Conservation (phyloP, 2,329 filamentous ascomycete genomes). For the Cadophora sp. region DNA sequence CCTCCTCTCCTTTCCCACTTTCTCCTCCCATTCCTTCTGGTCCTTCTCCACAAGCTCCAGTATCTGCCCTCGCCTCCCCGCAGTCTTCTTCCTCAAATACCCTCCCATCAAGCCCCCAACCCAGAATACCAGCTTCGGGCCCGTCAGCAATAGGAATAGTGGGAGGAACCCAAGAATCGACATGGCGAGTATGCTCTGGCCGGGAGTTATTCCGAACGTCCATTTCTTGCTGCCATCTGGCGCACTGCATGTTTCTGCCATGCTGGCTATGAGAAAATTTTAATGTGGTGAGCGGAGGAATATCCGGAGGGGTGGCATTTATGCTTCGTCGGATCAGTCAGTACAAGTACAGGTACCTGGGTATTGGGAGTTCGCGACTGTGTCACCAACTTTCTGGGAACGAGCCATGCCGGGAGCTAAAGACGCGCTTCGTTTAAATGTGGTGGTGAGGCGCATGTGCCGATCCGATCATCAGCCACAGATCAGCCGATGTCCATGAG, state of each 20-base stretch:
- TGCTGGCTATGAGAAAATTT: background rate
- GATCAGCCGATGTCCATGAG: conserved; percentile 10
- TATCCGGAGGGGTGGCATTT: conserved; percentile 1
- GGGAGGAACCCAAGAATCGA: conserved; percentile 45
- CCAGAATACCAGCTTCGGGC: conserved; percentile 39
- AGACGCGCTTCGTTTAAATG: too few relatives aligned
- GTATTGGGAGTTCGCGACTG: conserved; percentile 19
- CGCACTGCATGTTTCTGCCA: conserved; percentile 42
- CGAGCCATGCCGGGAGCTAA: too few relatives aligned
- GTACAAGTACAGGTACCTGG: too few relatives aligned
- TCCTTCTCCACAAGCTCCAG: conserved; percentile 55
- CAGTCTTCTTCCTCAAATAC: conserved; percentile 67
- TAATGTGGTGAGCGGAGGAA: background rate
- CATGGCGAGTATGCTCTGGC: conserved; percentile 41
- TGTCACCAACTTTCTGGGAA: conserved; percentile 8
- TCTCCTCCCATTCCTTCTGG: conserved; percentile 38
- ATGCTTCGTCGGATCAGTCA: background rate
- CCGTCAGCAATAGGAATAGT: conserved; percentile 40
- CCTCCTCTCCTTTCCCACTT: conserved; percentile 42
- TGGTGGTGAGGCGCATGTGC: conserved; percentile 1
- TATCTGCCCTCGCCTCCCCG: conserved; percentile 65
- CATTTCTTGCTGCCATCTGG: conserved; percentile 40
- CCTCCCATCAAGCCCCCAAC: conserved; percentile 59
- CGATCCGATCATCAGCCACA: conserved; percentile 10
- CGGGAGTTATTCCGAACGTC: conserved; percentile 43